These are phyloP conservation scores for Colletotrichum sp. DNA, from an alignment of 2,329 filamentous ascomycete species.

Conservation along the genomic window DNA sequence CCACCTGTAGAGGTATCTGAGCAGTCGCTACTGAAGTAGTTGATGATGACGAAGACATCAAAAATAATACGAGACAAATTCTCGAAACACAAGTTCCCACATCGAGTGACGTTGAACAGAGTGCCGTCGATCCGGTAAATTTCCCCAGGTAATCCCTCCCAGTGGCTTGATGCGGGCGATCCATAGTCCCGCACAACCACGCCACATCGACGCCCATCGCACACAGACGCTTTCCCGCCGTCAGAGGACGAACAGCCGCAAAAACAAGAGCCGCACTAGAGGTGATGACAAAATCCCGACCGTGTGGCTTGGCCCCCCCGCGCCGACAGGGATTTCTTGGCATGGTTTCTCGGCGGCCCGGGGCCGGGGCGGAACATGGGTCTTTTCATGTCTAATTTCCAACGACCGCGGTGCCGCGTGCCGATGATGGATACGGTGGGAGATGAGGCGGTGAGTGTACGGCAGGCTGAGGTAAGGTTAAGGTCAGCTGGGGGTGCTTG, in stretches of 20 bases:
- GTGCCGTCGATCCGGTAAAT: neutral
- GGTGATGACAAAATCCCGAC: neutral
- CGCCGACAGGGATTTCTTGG: neutral
- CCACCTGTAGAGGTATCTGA: conserved; percentile 22
- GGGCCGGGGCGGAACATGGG: neutral
- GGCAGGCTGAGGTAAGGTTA: neutral
- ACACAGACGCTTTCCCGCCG: neutral
- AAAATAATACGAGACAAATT: conserved; percentile 4
- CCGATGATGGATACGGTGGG: neutral
- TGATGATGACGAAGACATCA: conserved; percentile 8
- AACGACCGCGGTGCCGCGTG: neutral
- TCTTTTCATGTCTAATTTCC: neutral
- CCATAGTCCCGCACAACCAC: neutral
- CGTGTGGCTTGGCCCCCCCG: neutral
- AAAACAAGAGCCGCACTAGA: neutral
- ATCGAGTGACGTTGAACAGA: neutral
- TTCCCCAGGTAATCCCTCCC: neutral
- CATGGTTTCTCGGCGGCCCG: neutral
- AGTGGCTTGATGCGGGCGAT: neutral
- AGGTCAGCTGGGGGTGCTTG: neutral
- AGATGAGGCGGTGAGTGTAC: neutral
- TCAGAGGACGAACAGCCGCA: neutral
- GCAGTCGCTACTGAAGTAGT: conserved; percentile 25
- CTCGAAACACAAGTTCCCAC: neutral
- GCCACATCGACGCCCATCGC: neutral